phyloP scores from a whole-genome alignment of 176 grass and related monocot genomes.

The Musa troglodytarum region DNA sequence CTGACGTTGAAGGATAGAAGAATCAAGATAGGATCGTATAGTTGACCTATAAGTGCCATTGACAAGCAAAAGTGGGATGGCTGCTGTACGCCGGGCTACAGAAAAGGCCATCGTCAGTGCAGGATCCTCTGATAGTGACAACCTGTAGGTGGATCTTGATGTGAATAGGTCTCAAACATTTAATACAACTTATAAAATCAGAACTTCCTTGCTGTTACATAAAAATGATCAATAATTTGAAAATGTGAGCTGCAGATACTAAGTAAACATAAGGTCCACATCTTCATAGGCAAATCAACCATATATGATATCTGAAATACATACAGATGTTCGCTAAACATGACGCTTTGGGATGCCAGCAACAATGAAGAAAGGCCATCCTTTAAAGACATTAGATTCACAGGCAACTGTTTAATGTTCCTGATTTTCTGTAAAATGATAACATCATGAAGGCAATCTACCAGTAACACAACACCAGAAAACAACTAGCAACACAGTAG shows the following conservation, averaged over 20 bases:
- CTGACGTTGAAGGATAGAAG: constrained; percentile 83
- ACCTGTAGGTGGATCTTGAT: constrained; percentile 26
- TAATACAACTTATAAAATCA: background rate
- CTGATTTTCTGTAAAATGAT: constrained; percentile 44
- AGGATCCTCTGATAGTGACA: constrained; percentile 65
- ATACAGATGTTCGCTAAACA: constrained; percentile 60
- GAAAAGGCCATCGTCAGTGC: constrained; percentile 87
- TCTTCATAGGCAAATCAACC: background rate
- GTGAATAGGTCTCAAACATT: background rate
- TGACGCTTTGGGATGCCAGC: constrained; percentile 55
- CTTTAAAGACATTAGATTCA: constrained; percentile 61
- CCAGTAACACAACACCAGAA: background rate
- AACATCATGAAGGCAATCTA: constrained; percentile 9
- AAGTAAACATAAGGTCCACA: background rate
- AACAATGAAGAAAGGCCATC: constrained; percentile 70
- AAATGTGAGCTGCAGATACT: background rate
- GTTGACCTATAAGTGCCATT: constrained; percentile 95
- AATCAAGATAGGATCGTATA: constrained; percentile 78
- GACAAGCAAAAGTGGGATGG: constrained; percentile 81
- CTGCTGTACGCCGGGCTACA: constrained; percentile 75
- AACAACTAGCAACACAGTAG: background rate
- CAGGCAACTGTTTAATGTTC: constrained; percentile 75
- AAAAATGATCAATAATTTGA: too few species aligned
- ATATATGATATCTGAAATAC: constrained; percentile 16
- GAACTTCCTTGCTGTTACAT: background rate